Evolutionary conservation across 768 basidiomycete species (phyloP).

Genomic region (Phylloporus rhodoxanthus): DNA sequence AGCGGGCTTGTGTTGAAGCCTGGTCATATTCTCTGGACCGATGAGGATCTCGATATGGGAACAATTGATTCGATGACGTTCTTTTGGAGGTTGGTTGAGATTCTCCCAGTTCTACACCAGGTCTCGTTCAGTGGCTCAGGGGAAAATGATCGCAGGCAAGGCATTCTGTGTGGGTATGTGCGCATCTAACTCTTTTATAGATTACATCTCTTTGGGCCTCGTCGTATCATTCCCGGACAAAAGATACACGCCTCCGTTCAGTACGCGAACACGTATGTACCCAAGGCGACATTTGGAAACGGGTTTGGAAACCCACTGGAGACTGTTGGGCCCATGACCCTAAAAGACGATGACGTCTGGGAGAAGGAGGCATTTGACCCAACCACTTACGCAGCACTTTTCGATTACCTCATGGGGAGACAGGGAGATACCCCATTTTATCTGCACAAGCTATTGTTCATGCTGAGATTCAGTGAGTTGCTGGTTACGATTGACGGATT

Average conservation of each 20-base stretch:
- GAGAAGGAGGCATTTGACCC: conserved; percentile 14
- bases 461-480: conserved; percentile 15
- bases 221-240: conserved; percentile 16
- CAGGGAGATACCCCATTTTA: conserved; percentile 9
- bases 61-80: conserved; percentile 14
- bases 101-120: conserved; percentile 12
- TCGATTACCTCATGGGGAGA: conserved; percentile 7
- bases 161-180: neutral
- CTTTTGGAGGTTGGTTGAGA: conserved; percentile 13
- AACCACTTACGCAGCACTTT: conserved; percentile 5
- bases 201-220: conserved; percentile 11
- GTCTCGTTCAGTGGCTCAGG: conserved; percentile 16
- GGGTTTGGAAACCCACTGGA: conserved; percentile 12
- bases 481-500: neutral
- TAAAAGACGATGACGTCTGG: conserved; percentile 7
- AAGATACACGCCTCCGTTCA: conserved; percentile 19
- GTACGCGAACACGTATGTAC: conserved; percentile 16
- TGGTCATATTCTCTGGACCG: conserved; percentile 13
- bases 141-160: conserved; percentile 8
- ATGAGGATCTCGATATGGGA: conserved; percentile 14
- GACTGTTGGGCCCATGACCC: conserved; percentile 5
- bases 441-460: conserved; percentile 15
- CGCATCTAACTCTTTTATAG: neutral
- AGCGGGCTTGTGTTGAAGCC: conserved; percentile 22
- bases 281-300: conserved; percentile 13